Evolutionary conservation across 2,329 filamentous ascomycete species (phyloP), one percentile per base, ranked within the genome.

Genomic region (Blumeria graminis): DNA sequence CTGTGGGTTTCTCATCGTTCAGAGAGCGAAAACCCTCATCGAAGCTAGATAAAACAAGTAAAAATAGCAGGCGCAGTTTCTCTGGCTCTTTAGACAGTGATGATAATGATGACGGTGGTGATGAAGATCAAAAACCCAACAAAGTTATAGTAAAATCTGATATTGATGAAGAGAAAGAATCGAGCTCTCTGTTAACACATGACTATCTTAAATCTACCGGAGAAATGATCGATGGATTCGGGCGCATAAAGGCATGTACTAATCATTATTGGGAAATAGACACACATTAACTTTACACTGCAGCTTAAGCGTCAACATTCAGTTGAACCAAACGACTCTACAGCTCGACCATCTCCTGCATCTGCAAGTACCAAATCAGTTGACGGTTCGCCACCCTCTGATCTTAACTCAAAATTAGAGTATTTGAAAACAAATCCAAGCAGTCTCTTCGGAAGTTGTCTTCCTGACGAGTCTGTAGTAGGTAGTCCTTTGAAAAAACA

Each of bases 1-100:
- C 87, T 0, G 86, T 93, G 52, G 89, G 89, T 38, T 96, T 94
- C 67, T 82, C 87, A 3, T 79, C 85, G 13, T 95, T 95, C 71
- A 80, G 90, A 56, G 88, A 93, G 60, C 74, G 75, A 57, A 75
- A 78, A 43, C 69, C 74, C 14, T 75, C 78, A 56, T 67, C 72
- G 3, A 71, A 73, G 56, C 80, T 80, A 64, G 74, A 74, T 58
- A 82, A 81, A 66, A 68, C 72, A 1, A 71, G 74, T 58, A 82
- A 80, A 69, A 81, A 78, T 71, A 77, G 73, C 63, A 82, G 77
- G 57, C 81, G 78, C 46, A 77, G 75, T 55, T 67, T 68, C 9
- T 67, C 65, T 6, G 71, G 71, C 4, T n/a, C n/a, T 8, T 28
- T 41, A 39, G 36, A 55, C 18, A 51, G 73, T 76, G 22, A 86